Base-by-base conservation (phyloP, 2,329 filamentous ascomycete genomes). In the Magnaporthales sp. region DNA sequence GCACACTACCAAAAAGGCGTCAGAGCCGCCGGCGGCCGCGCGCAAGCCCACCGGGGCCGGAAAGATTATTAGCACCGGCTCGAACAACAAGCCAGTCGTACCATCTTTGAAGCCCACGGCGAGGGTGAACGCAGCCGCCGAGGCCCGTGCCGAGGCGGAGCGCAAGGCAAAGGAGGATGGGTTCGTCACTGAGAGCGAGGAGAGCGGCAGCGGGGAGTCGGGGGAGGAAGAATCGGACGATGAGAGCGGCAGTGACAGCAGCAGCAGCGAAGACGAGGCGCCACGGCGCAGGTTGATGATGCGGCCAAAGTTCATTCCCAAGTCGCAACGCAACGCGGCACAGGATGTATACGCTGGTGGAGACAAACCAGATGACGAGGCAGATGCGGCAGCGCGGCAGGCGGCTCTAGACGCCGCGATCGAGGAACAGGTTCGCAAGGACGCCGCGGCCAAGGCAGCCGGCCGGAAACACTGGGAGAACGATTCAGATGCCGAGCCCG, bases 381-480 rank as follows among this genome's bases (percentile, higher is more conserved):
- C 89, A 67, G 88, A 54, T 4, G 64, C 84, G 67, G 87, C 83
- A 1, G 84, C 86, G 46, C 87, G 86, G 69, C 88, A 89, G 75
- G 89, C 90, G 54, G 87, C 89, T 67, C 86, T 90, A 13, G 90
- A 97, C 75, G 88, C 86, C 67, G 80, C 98, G 10, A 87, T 99
- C 15, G 92, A 97, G 75, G 92, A 93, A 71, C 93, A 98, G 75
- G 87, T 98, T 60, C 89, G 91, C 72, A 91, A 91, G 70, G 90
- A 94, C 72, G 85, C 91, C 0, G 89, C 89, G 4, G 91, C 91
- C 26, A 86, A 89, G 66, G 88, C 88, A 0, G 87, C 88, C 0
- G 89, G 88, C 13, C 93, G 92, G 77, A 92, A 91, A 75, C 89
- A 92, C 73, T 97, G 93, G 93, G 93, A 97, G 72, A 89, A 92